Percentiles rank a stretch among this genome's conserved stretches.
These are phyloP conservation scores for Chalaropsis thielavioides DNA, from an alignment of 2,329 filamentous ascomycete genomes.

Conservation along the genomic window DNA sequence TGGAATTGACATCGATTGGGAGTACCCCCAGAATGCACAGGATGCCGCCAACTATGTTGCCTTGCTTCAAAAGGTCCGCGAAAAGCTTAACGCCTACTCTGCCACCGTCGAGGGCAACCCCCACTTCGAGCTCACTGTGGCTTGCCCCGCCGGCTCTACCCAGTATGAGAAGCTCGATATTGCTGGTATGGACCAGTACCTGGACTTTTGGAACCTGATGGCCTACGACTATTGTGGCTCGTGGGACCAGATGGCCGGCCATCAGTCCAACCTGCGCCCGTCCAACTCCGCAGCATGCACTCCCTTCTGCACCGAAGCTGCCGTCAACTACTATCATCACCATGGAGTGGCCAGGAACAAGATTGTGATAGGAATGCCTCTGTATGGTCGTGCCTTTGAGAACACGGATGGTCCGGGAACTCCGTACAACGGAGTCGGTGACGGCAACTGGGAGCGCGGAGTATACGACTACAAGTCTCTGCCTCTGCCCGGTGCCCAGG, in stretches of 20 bases:
- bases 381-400: constrained; percentile 78
- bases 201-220: constrained; percentile 74
- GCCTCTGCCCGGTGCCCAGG: constrained; percentile 51
- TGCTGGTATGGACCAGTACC: constrained; percentile 46
- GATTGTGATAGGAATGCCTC: constrained; percentile 78
- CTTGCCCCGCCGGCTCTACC: constrained; percentile 45
- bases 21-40: constrained; percentile 41
- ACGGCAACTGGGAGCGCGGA: constrained; percentile 71
- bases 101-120: constrained; percentile 27
- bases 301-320: constrained; percentile 60
- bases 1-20: constrained; percentile 55
- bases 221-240: constrained; percentile 77
- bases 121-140: constrained; percentile 51
- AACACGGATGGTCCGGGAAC: constrained; percentile 61
- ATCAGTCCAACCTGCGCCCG: constrained; percentile 66
- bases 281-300: constrained; percentile 49
- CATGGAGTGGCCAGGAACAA: constrained; percentile 53
- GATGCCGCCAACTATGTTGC: constrained; percentile 46
- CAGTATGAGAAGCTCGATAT: constrained; percentile 51
- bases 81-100: constrained; percentile 44
- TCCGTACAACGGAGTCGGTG: constrained; percentile 55
- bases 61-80: constrained; percentile 42
- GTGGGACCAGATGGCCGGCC: constrained; percentile 58
- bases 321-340: constrained; percentile 54
- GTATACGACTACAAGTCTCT: constrained; percentile 82